Evolutionary conservation across 345 rosid genomes (phyloP), one percentile per base, ranked within the genome.

Genomic region (Eutrema japonicum): DNA sequence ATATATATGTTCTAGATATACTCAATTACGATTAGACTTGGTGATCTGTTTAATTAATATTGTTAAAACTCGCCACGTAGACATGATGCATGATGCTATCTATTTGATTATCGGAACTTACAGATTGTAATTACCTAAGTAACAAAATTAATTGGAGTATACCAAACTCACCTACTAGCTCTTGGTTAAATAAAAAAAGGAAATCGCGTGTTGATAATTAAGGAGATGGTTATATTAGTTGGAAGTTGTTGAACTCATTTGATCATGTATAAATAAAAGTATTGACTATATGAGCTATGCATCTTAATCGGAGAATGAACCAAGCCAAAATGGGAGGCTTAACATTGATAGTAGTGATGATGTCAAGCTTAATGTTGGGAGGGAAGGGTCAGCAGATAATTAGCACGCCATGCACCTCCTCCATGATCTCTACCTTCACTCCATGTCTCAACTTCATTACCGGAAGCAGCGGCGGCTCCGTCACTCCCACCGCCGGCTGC

Each of bases 381-480:
- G 79, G 76, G 29, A 71, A 70, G 2, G 90, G 91, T 36, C 97
- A 94, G 77, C 96, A 91, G 68, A 83, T 91, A 33, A 63, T 63
- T 45, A 85, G 72, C 51, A 88, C 96, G 8, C 93, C 97, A 5
- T 91, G 98, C 86, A 87, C 92, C 26, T 6, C 82, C 37, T 86
- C 97, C 18, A 80, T 87, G 97, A 81, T 91, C 78, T 64, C 88
- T 42, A 87, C 66, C 71, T 94, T 94, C 83, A 84, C 96, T 2
- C 98, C 97, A 7, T 94, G 96, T 81, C 62, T 89, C 56, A 91
- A 83, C 61, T 94, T 82, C 70, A 43, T 91, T 43, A 91, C 98
- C 0, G 96, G 98, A 59, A 91, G 98, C 74, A 64, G 60, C 65
- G 87, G 87, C 8, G 90, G 89, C 16, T 37, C 79, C 14, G 6